phyloP scores from a whole-genome alignment of 495 filamentous ascomycete species.

The Wilcoxina mikolae region DNA sequence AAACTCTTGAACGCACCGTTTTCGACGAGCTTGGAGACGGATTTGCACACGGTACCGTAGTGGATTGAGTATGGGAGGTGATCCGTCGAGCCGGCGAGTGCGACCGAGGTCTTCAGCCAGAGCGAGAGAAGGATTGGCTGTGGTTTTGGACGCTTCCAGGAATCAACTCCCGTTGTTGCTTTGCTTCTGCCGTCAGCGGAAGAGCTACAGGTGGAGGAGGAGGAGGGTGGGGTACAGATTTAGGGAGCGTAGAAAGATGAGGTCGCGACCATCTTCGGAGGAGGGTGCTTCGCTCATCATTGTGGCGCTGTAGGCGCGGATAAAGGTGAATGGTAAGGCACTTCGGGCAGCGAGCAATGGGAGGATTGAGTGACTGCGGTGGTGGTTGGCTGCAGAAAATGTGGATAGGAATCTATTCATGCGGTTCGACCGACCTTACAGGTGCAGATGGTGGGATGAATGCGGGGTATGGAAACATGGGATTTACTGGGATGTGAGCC shows the following conservation, averaged over 20 bases:
- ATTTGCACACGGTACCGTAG: conserved; percentile 24
- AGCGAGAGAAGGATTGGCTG: conserved; percentile 25
- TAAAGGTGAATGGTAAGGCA: too few relatives aligned
- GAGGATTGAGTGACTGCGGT: too few relatives aligned
- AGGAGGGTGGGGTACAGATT: conserved; percentile 13
- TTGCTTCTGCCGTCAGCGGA: conserved; percentile 19
- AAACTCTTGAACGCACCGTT: conserved; percentile 16
- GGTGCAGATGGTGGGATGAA: too few relatives aligned
- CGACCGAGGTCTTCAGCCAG: conserved; percentile 25
- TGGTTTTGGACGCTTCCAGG: conserved; percentile 19
- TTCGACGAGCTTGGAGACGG: conserved; percentile 21
- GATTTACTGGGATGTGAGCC: too few relatives aligned
- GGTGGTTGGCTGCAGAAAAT: not conserved
- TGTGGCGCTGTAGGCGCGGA: not conserved
- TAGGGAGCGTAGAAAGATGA: conserved; percentile 27
- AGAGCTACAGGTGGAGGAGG: not conserved
- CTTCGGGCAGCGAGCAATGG: not conserved
- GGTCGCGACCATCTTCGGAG: conserved; percentile 25
- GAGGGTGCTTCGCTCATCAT: conserved; percentile 12
- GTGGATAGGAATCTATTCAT: not conserved
- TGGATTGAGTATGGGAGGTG: conserved; percentile 28
- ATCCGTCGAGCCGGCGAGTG: conserved; percentile 27
- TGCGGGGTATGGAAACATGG: too few relatives aligned
- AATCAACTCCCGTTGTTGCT: conserved; percentile 27
- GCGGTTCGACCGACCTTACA: too few relatives aligned